phyloP scores from a whole-genome alignment of 441 rosid species.

The Pelargonium citronellum region DNA sequence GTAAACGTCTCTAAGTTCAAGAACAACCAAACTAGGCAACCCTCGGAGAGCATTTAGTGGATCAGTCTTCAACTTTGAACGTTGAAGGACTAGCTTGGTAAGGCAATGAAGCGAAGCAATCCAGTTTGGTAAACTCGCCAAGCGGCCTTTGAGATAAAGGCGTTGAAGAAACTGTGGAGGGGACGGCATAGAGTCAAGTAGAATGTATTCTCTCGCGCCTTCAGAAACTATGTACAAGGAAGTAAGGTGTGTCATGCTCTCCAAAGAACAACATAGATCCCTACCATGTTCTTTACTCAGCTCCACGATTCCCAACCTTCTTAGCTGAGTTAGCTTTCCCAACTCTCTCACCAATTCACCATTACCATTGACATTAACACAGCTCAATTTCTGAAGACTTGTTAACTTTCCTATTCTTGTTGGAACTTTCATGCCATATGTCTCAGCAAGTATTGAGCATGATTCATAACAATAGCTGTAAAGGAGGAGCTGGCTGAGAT shows the following conservation, averaged over 20 bases:
- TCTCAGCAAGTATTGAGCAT: not conserved
- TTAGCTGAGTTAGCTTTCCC: constrained; percentile 15
- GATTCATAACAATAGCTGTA: not conserved
- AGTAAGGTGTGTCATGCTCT: constrained; percentile 13
- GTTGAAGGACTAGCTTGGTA: constrained; percentile 10
- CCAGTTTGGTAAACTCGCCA: constrained; percentile 8
- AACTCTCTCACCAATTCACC: constrained; percentile 12
- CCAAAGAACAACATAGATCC: constrained; percentile 11
- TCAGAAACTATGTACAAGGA: constrained; percentile 6
- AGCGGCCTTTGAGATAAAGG: constrained; percentile 11
- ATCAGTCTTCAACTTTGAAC: constrained; percentile 7
- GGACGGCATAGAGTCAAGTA: constrained; percentile 3
- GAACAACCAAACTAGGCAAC: constrained; percentile 16
- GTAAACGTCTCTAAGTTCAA: constrained; percentile 15
- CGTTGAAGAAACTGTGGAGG: constrained; percentile 20
- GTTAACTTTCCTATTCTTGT: constrained; percentile 10
- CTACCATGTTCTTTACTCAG: constrained; percentile 19
- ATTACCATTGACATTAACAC: constrained; percentile 6
- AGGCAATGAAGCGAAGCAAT: constrained; percentile 9
- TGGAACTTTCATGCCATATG: constrained; percentile 5
- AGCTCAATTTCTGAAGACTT: constrained; percentile 16
- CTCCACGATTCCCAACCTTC: constrained; percentile 11
- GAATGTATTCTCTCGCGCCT: not conserved
- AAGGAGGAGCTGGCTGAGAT: constrained; percentile 14
- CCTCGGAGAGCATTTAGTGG: constrained; percentile 12